Conservation (phyloP, 148 eudicot genomes). For the Chenopodium formosanum region DNA sequence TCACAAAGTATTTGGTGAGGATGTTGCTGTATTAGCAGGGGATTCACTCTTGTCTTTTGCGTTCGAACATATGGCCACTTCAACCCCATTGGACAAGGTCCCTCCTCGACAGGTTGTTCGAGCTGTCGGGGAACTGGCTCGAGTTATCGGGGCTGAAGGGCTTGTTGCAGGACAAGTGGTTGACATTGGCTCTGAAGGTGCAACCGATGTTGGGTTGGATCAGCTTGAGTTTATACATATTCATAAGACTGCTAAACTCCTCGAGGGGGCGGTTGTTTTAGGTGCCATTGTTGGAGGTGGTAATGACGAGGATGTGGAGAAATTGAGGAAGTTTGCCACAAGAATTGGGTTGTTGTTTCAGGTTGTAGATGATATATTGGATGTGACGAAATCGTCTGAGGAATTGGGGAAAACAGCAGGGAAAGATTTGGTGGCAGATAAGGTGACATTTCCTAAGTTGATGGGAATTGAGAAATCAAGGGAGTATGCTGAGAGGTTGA, state of each 20-base stretch:
- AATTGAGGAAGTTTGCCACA: conserved; percentile 51
- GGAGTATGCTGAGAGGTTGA: conserved; percentile 57
- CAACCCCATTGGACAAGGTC: conserved; percentile 31
- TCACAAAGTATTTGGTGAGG: conserved; percentile 65
- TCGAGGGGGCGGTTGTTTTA: conserved; percentile 59
- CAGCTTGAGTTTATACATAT: conserved; percentile 57
- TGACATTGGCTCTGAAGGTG: conserved; percentile 49
- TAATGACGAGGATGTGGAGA: conserved; percentile 51
- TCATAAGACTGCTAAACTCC: conserved; percentile 61
- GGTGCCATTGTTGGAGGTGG: conserved; percentile 71
- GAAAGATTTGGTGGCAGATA: conserved; percentile 66
- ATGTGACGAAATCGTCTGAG: conserved; percentile 61
- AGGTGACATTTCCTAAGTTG: conserved; percentile 61
- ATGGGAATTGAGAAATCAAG: conserved; percentile 64
- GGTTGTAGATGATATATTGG: conserved; percentile 72
- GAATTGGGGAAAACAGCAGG: conserved; percentile 79
- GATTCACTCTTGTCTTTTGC: conserved; percentile 60
- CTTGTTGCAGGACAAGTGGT: conserved; percentile 72
- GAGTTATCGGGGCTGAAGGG: conserved; percentile 55
- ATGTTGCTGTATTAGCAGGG: conserved; percentile 62
- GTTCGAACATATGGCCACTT: conserved; percentile 48
- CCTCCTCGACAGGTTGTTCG: conserved; percentile 34
- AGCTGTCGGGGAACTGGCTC: conserved; percentile 48
- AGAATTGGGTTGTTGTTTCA: conserved; percentile 70
- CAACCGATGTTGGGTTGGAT: conserved; percentile 39